Conservation (phyloP, 2,329 filamentous ascomycete species). For the Penicillium sp. region DNA sequence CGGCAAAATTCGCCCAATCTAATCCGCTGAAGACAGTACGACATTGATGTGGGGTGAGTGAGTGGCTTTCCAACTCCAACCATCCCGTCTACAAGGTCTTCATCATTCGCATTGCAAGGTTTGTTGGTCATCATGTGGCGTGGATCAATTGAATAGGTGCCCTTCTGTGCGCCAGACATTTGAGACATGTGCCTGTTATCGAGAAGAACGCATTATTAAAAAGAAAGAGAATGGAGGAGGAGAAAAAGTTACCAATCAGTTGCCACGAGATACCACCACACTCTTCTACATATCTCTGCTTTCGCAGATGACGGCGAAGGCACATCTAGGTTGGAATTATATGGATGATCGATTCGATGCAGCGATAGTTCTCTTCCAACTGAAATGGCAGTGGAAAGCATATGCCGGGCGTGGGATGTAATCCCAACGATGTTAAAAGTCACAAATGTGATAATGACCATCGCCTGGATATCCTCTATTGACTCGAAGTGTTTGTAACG, state of each 20-base stretch:
- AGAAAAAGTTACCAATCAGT: conserved; percentile 35
- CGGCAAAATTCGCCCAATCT: conserved; percentile 38
- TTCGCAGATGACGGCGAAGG: conserved; percentile 25
- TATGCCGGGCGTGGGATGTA: conserved; percentile 31
- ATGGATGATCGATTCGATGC: conserved; percentile 20
- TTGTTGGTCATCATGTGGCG: conserved; percentile 40
- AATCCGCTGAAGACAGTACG: conserved; percentile 38
- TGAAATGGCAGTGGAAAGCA: conserved; percentile 33
- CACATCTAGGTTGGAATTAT: conserved; percentile 11
- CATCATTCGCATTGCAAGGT: conserved; percentile 39
- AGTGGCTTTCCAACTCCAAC: conserved; percentile 16
- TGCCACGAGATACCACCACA: conserved; percentile 43
- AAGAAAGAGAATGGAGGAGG: background rate
- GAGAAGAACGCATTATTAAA: background rate
- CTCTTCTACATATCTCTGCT: conserved; percentile 38
- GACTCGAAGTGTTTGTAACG: conserved; percentile 22
- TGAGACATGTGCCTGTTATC: conserved; percentile 31
- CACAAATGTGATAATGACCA: conserved; percentile 36
- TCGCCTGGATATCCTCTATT: conserved; percentile 38
- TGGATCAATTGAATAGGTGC: conserved; percentile 38
- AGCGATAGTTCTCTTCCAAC: conserved; percentile 20
- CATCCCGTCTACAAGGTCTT: conserved; percentile 33
- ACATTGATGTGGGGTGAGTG: conserved; percentile 38
- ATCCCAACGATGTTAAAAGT: conserved; percentile 36
- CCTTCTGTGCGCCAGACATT: conserved; percentile 35